Percentiles rank a stretch among this genome's conserved stretches.
These are phyloP conservation scores for Colletotrichum lindemuthianum DNA, from an alignment of 2,329 filamentous ascomycete genomes.

Conservation along the genomic window DNA sequence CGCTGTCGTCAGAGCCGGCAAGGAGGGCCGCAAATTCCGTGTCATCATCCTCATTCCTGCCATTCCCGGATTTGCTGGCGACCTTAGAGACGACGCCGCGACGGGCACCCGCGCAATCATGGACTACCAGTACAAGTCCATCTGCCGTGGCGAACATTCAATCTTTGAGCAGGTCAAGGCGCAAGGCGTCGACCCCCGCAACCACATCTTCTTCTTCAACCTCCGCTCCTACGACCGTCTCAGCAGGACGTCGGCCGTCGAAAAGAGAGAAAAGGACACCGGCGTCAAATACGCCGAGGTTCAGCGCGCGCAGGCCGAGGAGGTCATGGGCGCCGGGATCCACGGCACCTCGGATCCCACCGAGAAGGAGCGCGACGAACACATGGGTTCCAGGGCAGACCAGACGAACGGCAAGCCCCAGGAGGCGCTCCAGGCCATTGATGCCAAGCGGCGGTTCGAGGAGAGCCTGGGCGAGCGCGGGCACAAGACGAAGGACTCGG, in stretches of 20 bases:
- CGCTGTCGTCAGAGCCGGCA: constrained; percentile 81
- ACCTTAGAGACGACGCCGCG: constrained; percentile 84
- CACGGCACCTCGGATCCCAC: constrained; percentile 63
- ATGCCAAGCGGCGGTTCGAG: constrained; percentile 65
- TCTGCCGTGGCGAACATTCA: constrained; percentile 89
- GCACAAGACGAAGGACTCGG: constrained; percentile 52
- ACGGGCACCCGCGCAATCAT: constrained; percentile 93
- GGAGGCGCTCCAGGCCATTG: constrained; percentile 50
- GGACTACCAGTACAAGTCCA: constrained; percentile 98
- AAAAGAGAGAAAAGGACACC: constrained; percentile 80
- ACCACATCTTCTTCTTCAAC: constrained; percentile 95
- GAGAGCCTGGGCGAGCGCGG: constrained; percentile 52
- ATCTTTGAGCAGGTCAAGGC: constrained; percentile 82
- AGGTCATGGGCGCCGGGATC: constrained; percentile 82
- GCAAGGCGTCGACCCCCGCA: constrained; percentile 77
- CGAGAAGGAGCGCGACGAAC: constrained; percentile 57
- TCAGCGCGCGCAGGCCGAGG: constrained; percentile 87
- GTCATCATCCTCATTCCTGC: constrained; percentile 92
- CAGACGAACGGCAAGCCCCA: constrained; percentile 42
- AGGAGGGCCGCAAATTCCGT: constrained; percentile 87
- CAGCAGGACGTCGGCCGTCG: constrained; percentile 80
- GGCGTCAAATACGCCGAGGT: constrained; percentile 88
- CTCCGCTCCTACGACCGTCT: constrained; percentile 91
- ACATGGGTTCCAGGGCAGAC: constrained; percentile 56
- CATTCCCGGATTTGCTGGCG: constrained; percentile 93